These are phyloP conservation scores for Iberis amara DNA, from an alignment of 441 rosid genomes.

Conservation along the genomic window DNA sequence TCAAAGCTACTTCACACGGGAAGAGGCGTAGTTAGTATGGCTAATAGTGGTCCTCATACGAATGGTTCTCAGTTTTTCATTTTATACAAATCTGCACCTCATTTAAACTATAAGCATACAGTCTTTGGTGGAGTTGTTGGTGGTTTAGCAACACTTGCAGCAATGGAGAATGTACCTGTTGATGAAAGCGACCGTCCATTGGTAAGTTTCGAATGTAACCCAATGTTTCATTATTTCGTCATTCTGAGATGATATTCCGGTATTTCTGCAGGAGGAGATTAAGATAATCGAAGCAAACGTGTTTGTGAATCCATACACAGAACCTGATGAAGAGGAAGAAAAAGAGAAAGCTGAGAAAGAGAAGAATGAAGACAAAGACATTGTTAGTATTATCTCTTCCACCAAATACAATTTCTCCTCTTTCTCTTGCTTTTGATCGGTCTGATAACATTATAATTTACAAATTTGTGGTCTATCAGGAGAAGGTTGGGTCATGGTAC, in stretches of 20 bases:
- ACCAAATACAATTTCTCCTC: background rate
- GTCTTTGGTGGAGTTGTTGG: constrained; percentile 93
- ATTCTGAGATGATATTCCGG: constrained; percentile 2
- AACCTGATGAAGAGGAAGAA: constrained; percentile 77
- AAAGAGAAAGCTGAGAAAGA: constrained; percentile 54
- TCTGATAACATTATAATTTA: constrained; percentile 1
- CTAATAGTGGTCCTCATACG: constrained; percentile 93
- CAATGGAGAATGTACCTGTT: constrained; percentile 85
- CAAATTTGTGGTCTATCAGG: constrained; percentile 46
- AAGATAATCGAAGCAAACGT: constrained; percentile 61
- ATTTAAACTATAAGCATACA: constrained; percentile 86
- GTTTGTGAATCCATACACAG: constrained; percentile 83
- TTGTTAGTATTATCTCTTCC: constrained; percentile 37
- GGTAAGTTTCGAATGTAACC: constrained; percentile 39
- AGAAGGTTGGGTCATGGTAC: constrained; percentile 86
- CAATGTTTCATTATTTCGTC: constrained; percentile 8
- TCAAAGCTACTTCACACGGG: constrained; percentile 89
- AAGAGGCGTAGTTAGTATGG: constrained; percentile 95
- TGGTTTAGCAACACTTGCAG: constrained; percentile 69
- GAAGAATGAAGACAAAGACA: constrained; percentile 54
- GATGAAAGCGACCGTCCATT: constrained; percentile 74
- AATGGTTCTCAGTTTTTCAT: constrained; percentile 97
- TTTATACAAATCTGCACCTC: constrained; percentile 88
- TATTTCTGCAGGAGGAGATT: constrained; percentile 68
- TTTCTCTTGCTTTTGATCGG: background rate